Evolutionary conservation across 192 early-diverging fungal genomes (phyloP), one percentile per base, ranked within the genome.

Genomic region (Linnemannia hyalina): DNA sequence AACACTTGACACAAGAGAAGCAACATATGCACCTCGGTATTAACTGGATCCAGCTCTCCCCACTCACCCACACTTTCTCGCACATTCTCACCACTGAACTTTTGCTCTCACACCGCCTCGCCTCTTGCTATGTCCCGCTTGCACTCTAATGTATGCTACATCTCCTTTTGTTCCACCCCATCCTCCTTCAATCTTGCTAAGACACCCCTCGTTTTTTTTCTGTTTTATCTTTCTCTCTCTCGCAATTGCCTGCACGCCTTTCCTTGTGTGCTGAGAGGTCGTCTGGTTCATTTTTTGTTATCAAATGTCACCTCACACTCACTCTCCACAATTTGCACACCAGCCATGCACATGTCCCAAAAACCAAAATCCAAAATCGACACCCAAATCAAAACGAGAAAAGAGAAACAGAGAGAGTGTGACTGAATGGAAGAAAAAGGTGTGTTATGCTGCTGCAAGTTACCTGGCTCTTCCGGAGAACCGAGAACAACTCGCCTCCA

Each of bases 401-500:
- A 71, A 32, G n/a, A 60, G 26, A 77, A 29, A 41, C 20, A 38
- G 13, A 41, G 18, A 29, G 44, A 35, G 38, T 10, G 35, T 42
- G 4, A 20, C 23, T 3, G 35, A 23, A 26, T 68, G 41, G 42
- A 65, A 8, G 75, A 74, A 13, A 79, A 65, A 40, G 63, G 26
- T 5, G 41, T 44, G 18, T 60, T 22, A 29, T 68, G 41, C 16
- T 10, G 55, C 69, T 38, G 23, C 52, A 54, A 13, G 1, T 77
- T 90, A 88, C 89, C 93, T 97, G 92, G 70, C 89, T 90, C 85
- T 95, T 93, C 88, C 91, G 83, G 88, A 95, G 77, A 60, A 95
- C 89, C 79, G 95, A 88, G 89, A 95, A 94, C 82, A 99, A 89
- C 89, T 99, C 96, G 65, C 97, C 98, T 73, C 98, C 98, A 69